Conservation (phyloP, 192 early-diverging fungal genomes). For the Allomyces macrogynus region DNA sequence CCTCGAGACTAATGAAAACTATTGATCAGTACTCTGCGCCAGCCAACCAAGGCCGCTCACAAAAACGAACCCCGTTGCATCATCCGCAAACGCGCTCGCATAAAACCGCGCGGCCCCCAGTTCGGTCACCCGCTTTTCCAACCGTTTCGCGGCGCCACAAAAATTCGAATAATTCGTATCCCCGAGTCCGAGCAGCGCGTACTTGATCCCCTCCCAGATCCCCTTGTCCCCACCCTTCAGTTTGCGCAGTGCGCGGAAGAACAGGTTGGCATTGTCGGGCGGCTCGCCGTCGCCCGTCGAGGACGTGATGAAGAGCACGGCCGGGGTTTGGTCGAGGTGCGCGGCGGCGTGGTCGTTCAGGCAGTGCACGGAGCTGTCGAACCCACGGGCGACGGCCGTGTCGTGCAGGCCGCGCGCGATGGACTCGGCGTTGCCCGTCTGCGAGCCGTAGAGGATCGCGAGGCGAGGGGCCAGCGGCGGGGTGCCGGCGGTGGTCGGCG, state of each 20-base stretch:
- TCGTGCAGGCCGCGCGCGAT: slow-evolving; percentile 67
- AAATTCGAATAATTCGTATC: slow-evolving; percentile 93
- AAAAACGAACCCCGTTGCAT: slow-evolving; percentile 54
- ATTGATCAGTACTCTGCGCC: slow-evolving; percentile 2
- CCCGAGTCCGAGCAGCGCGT: slow-evolving; percentile 44
- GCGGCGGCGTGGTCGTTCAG: slow-evolving; percentile 49
- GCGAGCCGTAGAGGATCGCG: slow-evolving; percentile 61
- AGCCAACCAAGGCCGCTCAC: too few relatives aligned
- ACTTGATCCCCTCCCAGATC: slow-evolving; percentile 18
- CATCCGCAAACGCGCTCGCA: slow-evolving; percentile 65
- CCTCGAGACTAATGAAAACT: slow-evolving; percentile 38
- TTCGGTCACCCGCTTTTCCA: slow-evolving; percentile 58
- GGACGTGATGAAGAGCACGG: slow-evolving; percentile 53
- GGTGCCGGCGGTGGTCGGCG: not conserved
- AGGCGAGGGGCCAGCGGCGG: not conserved
- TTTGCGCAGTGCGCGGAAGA: slow-evolving; percentile 62
- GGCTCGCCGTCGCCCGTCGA: slow-evolving; percentile 93
- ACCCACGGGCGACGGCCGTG: slow-evolving; percentile 54
- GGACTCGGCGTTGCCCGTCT: slow-evolving; percentile 88
- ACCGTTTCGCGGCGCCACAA: slow-evolving; percentile 57
- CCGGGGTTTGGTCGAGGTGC: not conserved
- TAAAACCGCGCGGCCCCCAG: slow-evolving; percentile 55
- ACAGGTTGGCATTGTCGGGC: slow-evolving; percentile 81
- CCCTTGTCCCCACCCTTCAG: slow-evolving; percentile 40
- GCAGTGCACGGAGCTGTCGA: slow-evolving; percentile 30